Evolutionary conservation across 208 protist genomes (phyloP).

Genomic region (Crithidia brevicula): DNA sequence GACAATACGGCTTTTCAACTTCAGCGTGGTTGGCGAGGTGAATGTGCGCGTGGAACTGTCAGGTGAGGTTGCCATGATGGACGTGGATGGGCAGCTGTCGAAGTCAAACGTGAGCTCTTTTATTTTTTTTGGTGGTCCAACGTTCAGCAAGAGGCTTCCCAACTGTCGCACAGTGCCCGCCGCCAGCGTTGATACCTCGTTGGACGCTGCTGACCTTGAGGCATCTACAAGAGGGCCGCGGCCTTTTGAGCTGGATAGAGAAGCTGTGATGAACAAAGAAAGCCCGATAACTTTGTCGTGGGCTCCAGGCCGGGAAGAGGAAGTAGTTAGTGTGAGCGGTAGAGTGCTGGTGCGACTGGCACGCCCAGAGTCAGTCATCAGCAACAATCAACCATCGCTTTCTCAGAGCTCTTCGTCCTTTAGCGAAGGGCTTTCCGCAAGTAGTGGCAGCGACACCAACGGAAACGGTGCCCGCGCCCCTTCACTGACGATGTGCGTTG

Average conservation of each 20-base stretch:
- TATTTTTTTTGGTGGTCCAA: conserved; percentile 1
- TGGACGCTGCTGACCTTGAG: no score
- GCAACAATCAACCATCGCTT: no score
- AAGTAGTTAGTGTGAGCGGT: no score
- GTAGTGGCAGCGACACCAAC: background rate
- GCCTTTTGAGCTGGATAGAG: no score
- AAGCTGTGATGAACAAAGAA: no score
- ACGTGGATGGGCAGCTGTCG: conserved; percentile 24
- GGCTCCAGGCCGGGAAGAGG: no score
- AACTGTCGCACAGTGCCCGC: background rate
- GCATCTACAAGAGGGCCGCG: no score
- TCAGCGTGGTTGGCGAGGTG: background rate
- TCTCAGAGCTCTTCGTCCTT: no score
- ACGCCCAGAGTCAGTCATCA: no score
- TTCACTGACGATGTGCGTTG: conserved; percentile 1
- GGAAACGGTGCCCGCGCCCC: background rate
- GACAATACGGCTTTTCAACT: conserved; percentile 12
- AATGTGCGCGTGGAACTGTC: background rate
- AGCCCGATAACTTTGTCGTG: no score
- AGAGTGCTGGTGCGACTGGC: no score
- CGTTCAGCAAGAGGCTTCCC: background rate
- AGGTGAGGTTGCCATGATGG: conserved; percentile 8
- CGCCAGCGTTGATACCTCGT: background rate
- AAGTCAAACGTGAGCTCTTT: background rate
- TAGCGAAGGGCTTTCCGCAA: no score